Conservation (phyloP, 768 basidiomycete genomes). For the Suillus variegatus region DNA sequence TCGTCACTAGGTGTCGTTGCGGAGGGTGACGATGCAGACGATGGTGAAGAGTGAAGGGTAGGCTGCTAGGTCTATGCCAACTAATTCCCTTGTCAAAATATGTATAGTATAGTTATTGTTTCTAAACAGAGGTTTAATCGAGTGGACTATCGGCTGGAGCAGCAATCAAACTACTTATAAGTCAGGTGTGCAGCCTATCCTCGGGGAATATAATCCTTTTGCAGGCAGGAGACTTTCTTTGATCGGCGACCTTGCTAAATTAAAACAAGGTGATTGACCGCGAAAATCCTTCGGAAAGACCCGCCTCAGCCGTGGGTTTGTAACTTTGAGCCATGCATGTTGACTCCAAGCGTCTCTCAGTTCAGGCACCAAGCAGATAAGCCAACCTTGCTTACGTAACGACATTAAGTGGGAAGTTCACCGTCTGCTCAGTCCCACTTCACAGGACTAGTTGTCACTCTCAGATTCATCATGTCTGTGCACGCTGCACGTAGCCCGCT, state of each 20-base stretch:
- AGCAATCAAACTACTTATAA: not conserved
- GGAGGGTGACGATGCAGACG: conserved; percentile 30
- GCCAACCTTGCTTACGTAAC: conserved; percentile 7
- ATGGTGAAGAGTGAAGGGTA: conserved; percentile 24
- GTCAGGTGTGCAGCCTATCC: not conserved
- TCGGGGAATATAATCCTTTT: not conserved
- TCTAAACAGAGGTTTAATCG: too few relatives aligned
- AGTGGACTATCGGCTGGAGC: not conserved
- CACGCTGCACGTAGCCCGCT: conserved; percentile 40
- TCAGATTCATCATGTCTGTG: conserved; percentile 17
- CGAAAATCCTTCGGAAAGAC: conserved; percentile 5
- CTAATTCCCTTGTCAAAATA: not conserved
- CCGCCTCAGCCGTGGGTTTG: not conserved
- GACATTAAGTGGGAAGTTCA: too few relatives aligned
- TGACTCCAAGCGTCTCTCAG: not conserved
- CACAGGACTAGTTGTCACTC: not conserved
- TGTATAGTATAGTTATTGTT: conserved; percentile 6
- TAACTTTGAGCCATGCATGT: not conserved
- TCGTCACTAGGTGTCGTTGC: conserved; percentile 27
- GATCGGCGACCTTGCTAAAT: not conserved
- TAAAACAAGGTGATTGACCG: not conserved
- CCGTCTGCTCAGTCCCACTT: not conserved
- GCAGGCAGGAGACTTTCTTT: not conserved
- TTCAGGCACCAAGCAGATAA: not conserved
- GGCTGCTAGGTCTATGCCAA: not conserved